Evolutionary conservation across 805 yeast genomes (phyloP).

Genomic region (Wickerhamomyces strasburgensis): DNA sequence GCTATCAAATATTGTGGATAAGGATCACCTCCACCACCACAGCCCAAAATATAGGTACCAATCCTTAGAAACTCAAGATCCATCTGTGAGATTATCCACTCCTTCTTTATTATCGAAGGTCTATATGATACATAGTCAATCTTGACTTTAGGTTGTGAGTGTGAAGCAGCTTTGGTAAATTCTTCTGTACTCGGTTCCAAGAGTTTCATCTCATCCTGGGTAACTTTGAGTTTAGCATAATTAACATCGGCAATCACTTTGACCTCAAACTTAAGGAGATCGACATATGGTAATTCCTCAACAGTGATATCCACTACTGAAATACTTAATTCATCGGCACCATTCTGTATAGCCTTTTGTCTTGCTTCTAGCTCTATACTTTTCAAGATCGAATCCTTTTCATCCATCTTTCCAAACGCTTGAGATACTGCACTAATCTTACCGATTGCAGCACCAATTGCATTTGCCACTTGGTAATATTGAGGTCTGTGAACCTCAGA

Average conservation of each 20-base stretch:
- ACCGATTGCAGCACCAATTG: conserved; percentile 49
- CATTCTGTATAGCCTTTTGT: conserved; percentile 21
- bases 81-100: conserved; percentile 31
- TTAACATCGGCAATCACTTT: conserved; percentile 43
- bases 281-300: conserved; percentile 31
- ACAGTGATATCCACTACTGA: conserved; percentile 25
- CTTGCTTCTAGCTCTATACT: conserved; percentile 21
- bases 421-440: conserved; percentile 31
- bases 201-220: conserved; percentile 2
- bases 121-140: conserved; percentile 20
- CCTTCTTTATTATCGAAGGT: conserved; percentile 29
- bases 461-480: conserved; percentile 43
- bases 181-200: background rate
- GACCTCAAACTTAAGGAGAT: conserved; percentile 31
- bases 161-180: background rate
- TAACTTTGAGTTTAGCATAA: conserved; percentile 23
- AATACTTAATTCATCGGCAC: conserved; percentile 24
- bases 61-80: conserved; percentile 38
- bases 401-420: conserved; percentile 17
- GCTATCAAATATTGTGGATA: conserved; percentile 36
- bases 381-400: conserved; percentile 20
- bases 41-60: conserved; percentile 44
- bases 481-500: conserved; percentile 40
- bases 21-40: conserved; percentile 52
- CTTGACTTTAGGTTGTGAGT: background rate